Evolutionary conservation across 2,329 filamentous ascomycete genomes (phyloP), one percentile per base, ranked within the genome.

Genomic region (Epichloe gansuensis): DNA sequence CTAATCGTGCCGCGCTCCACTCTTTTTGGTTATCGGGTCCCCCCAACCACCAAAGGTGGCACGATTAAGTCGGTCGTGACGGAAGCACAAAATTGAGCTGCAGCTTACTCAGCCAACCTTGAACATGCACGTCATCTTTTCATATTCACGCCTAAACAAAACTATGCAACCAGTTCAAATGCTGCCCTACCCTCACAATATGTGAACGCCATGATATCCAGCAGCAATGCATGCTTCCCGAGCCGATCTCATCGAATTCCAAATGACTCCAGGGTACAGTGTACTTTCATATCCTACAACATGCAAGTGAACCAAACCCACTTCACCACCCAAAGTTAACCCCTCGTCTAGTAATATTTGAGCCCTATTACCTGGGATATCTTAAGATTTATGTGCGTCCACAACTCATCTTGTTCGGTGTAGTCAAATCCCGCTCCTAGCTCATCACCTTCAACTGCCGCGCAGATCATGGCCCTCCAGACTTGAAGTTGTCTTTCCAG

Each of bases 401-500:
- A 61, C n/a, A 61, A 46, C 45, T 60, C 58, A 6, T 59, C 56
- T 13, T 58, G 53, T 38, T 58, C 48, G 4, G 53, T 53, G 40
- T 56, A 59, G 23, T 60, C 59, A 9, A 60, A 38, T 1, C 59
- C 59, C 7, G 50, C 52, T 3, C 51, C 42, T 9, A 52, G 21
- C 12, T 55, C 51, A 42, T 52, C 43, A 3, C 47, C 53, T 8
- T 52, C 41, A 5, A 34, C 47, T 7, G 53, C 43, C 13, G 46
- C 47, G 35, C 50, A 54, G 4, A 44, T 15, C 7, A 63, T n/a
- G 31, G 56, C 51, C 21, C 54, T 47, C 47, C 55, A 59, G 53
- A 69, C 66, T 52, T 67, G 59, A 82, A 83, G 55, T 85, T 86
- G 2, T 73, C 70, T 23, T 76, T 73, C 82, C 82, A 85, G 64